Evolutionary conservation across 208 protist genomes (phyloP), one percentile per base, ranked within the genome.

Genomic region (Trypanosoma grayi): DNA sequence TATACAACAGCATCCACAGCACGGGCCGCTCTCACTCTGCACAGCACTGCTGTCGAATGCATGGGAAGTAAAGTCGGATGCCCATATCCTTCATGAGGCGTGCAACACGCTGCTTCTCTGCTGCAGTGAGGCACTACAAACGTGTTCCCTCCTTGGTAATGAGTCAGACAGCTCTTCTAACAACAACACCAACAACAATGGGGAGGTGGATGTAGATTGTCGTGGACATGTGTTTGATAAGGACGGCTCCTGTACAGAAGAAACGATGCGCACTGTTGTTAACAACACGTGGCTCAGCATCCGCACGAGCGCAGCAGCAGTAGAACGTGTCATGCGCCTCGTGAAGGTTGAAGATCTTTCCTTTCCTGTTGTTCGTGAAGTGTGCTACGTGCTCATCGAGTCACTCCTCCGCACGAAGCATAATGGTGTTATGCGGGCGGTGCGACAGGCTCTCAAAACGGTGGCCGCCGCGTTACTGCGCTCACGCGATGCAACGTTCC

Each of bases 281-380:
- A 96, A 96, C 70, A 96, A 92, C 75, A 90, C 85, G 44, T 96
- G 90, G 87, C 79, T 96, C 28, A 76, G 77, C 51, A 85, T 93
- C 33, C 90, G 90, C 10, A 75, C 81, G 28, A 68, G 77, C 18
- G 78, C 90, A 0, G 45, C 60, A 13, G 63, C 69, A 4, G 56
- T 92, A 5, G 66, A 71, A 30, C 67, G 68, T 44, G 47, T 92
- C 0, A 54, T 92, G 4, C 43, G 51, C 28, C 55, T 83, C 22
- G 64, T 73, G 3, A 51, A 56, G 0, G 54, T 86, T 28, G 71
- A 85, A 24, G 18, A 61, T 45, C 72, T 94, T 24, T 50, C 67
- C 4, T 70, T 79, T 22, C 47, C 20, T 6, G 63, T 46, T 28
- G 73, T 93, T 14, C 77, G 73, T 36, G 27, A 53, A 6, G 41